Conservation (phyloP, 371 early-diverging fungal species). For the Blyttiomyces sp. region DNA sequence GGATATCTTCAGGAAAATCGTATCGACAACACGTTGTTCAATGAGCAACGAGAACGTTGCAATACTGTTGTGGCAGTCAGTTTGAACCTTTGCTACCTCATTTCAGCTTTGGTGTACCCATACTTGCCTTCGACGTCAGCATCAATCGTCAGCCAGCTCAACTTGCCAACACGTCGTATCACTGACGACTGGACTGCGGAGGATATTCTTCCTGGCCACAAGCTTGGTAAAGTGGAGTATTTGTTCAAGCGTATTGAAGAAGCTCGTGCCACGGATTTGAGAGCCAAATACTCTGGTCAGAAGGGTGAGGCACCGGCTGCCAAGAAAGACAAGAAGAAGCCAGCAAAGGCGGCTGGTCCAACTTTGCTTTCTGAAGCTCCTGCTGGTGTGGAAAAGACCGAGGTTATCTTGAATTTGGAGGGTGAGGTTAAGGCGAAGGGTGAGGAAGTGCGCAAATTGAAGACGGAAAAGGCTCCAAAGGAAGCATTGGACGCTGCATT, state of each 20-base stretch:
- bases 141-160: slow-evolving; percentile 59
- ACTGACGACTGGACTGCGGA: slow-evolving; percentile 67
- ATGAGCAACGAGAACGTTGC: slow-evolving; percentile 71
- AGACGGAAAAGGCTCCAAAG: slow-evolving; percentile 49
- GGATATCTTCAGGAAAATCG: slow-evolving; percentile 91
- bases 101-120: slow-evolving; percentile 86
- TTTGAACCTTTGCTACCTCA: slow-evolving; percentile 82
- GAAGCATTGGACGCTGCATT: slow-evolving; percentile 37
- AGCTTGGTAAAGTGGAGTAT: slow-evolving; percentile 82
- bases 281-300: slow-evolving; percentile 66
- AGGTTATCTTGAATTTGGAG: slow-evolving; percentile 48
- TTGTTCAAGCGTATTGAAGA: slow-evolving; percentile 88
- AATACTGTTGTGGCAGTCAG: slow-evolving; percentile 82
- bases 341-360: slow-evolving; percentile 28
- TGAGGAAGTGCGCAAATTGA: slow-evolving; percentile 50
- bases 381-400: slow-evolving; percentile 45
- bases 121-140: slow-evolving; percentile 91
- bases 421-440: slow-evolving; percentile 50
- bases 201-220: slow-evolving; percentile 77
- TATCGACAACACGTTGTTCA: slow-evolving; percentile 83
- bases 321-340: slow-evolving; percentile 16
- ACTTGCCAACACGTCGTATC: slow-evolving; percentile 53
- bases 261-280: slow-evolving; percentile 62
- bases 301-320: slow-evolving; percentile 21
- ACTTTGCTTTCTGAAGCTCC: slow-evolving; percentile 23